These are phyloP conservation scores for Eimeria maxima DNA, from an alignment of 169 alveolate species.

Conservation along the genomic window DNA sequence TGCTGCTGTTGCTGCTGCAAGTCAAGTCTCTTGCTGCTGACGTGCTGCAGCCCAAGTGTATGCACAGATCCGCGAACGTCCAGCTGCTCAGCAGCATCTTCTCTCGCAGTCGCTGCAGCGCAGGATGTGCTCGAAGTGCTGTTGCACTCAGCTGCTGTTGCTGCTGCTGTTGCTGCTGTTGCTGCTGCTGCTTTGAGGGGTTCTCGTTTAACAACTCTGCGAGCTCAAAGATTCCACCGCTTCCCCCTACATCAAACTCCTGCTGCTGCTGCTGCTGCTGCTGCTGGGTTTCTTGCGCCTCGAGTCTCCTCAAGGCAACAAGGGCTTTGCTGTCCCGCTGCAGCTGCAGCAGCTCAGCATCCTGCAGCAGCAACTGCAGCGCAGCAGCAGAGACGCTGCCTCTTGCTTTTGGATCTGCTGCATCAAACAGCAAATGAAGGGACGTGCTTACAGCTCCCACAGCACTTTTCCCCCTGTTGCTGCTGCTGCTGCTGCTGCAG, in stretches of 20 bases:
- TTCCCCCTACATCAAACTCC: neutral
- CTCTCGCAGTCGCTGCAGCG: constrained; percentile 68
- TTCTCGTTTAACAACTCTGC: constrained; percentile 24
- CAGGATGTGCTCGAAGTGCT: constrained; percentile 48
- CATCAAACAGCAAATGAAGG: constrained; percentile 61
- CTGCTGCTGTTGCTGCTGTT: constrained; percentile 62
- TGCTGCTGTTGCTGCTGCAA: constrained; percentile 67
- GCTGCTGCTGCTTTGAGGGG: constrained; percentile 11
- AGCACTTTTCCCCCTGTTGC: neutral
- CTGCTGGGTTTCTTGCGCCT: constrained; percentile 32
- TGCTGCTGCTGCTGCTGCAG: constrained; percentile 63
- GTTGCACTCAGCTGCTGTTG: constrained; percentile 27
- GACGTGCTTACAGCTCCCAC: constrained; percentile 1
- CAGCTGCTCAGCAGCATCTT: constrained; percentile 66
- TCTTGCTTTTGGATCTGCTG: constrained; percentile 53
- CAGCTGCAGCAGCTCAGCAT: constrained; percentile 74
- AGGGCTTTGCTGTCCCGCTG: constrained; percentile 72
- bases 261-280: constrained; percentile 61
- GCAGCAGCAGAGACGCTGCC: constrained; percentile 67
- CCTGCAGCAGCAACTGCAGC: constrained; percentile 72
- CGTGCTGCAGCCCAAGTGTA: constrained; percentile 55
- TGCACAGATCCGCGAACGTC: constrained; percentile 59
- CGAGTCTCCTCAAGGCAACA: constrained; percentile 28
- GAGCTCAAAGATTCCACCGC: constrained; percentile 29
- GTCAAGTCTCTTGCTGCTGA: constrained; percentile 3